phyloP scores from a whole-genome alignment of 2,329 filamentous ascomycete species.

The Alternaria solani region DNA sequence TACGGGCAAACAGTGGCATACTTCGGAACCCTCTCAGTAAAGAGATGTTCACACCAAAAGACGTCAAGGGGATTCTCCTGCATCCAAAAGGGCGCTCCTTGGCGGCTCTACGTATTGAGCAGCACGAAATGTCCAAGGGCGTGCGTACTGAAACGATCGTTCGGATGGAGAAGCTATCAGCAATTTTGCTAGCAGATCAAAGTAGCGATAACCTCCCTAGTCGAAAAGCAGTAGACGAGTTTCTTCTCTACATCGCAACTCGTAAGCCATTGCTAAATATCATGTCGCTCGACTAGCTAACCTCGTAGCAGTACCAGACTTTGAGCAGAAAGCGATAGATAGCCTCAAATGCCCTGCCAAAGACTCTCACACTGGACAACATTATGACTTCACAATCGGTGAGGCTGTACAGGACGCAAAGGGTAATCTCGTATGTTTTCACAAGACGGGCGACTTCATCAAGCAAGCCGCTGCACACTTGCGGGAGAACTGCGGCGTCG shows the following conservation, averaged over 20 bases:
- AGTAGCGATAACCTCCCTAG: constrained; percentile 36
- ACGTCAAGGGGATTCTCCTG: constrained; percentile 40
- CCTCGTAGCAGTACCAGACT: constrained; percentile 26
- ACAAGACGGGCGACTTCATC: constrained; percentile 48
- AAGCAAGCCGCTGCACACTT: constrained; percentile 44
- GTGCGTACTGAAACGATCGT: constrained; percentile 41
- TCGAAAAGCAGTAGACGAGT: constrained; percentile 43
- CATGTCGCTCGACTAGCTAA: constrained; percentile 1
- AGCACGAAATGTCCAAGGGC: constrained; percentile 45
- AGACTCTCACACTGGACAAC: constrained; percentile 46
- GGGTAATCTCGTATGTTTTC: constrained; percentile 47
- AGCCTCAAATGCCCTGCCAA: constrained; percentile 41
- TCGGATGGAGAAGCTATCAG: constrained; percentile 40
- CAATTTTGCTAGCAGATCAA: constrained; percentile 40
- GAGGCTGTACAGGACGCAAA: constrained; percentile 46
- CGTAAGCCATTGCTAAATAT: constrained; percentile 25
- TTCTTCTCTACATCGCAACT: constrained; percentile 44
- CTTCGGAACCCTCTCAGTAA: constrained; percentile 46
- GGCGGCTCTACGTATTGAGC: constrained; percentile 40
- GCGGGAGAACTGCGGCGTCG: constrained; percentile 33
- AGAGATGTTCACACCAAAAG: constrained; percentile 47
- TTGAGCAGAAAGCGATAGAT: constrained; percentile 43
- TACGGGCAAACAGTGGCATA: constrained; percentile 41
- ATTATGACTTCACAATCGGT: constrained; percentile 44
- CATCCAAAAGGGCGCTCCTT: constrained; percentile 39